A percentile compares a stretch with the other conserved stretches of the same genome.
These are phyloP conservation scores for Acanthamoeba castellanii DNA, from an alignment of 208 protist species.

Conservation along the genomic window DNA sequence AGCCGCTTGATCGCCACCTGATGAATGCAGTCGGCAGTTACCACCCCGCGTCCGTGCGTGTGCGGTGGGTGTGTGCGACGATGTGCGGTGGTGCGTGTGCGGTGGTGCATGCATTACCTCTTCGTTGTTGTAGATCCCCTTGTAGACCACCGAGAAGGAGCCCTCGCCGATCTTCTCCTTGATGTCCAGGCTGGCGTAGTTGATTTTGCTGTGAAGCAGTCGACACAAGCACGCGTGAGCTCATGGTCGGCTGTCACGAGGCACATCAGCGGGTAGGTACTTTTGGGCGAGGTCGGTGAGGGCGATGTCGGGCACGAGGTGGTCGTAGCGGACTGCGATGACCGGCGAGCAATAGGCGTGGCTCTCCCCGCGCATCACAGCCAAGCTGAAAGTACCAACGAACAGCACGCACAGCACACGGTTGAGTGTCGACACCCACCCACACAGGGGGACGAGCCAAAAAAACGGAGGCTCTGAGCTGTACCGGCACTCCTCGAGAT, in stretches of 20 bases:
- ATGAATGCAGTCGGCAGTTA: too few species aligned
- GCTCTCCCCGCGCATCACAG: conserved; percentile 27
- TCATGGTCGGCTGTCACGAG: background rate
- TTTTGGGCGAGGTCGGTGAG: conserved; percentile 23
- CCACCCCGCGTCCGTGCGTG: too few species aligned
- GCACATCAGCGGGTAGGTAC: background rate
- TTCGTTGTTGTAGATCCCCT: conserved; percentile 74
- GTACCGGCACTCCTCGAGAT: conserved; percentile 22
- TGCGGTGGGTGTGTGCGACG: too few species aligned
- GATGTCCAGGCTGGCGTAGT: conserved; percentile 62
- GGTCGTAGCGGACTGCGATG: conserved; percentile 50
- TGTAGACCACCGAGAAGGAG: conserved; percentile 73
- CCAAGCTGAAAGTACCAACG: background rate
- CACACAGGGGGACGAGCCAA: too few species aligned
- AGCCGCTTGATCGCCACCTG: conserved; percentile 28
- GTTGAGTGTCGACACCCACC: background rate
- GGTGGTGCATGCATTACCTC: conserved; percentile 10
- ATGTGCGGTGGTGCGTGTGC: background rate
- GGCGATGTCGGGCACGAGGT: conserved; percentile 59
- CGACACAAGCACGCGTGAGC: background rate
- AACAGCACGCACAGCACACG: background rate
- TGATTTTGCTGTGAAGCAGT: conserved; percentile 37
- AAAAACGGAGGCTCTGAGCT: background rate
- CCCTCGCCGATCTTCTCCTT: conserved; percentile 76
- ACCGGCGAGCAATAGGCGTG: conserved; percentile 11